Conservation (phyloP, 805 yeast genomes). For the Myxozyma neotropica region DNA sequence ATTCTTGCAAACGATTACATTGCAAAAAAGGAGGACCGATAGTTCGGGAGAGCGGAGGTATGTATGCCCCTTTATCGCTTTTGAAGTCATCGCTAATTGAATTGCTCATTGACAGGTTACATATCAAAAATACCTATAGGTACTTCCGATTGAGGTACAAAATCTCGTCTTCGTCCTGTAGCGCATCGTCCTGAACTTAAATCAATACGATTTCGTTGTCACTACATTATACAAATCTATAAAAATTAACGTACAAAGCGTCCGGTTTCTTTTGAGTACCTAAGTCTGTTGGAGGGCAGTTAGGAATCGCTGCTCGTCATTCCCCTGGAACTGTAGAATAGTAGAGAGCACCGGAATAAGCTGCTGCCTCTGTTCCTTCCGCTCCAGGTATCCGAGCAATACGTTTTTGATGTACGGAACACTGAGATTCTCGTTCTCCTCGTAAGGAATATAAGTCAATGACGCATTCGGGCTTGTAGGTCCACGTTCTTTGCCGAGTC, state of each 20-base stretch:
- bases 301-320: conserved; percentile 74
- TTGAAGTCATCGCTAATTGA: too few relatives aligned
- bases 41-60: background rate
- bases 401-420: conserved; percentile 83
- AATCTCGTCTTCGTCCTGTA: too few relatives aligned
- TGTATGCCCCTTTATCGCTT: background rate
- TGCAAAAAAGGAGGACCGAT: background rate
- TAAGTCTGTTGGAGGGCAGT: conserved; percentile 46
- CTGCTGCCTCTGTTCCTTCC: conserved; percentile 84
- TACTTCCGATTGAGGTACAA: too few relatives aligned
- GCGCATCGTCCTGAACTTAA: too few relatives aligned
- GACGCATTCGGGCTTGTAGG: conserved; percentile 8
- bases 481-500: conserved; percentile 2
- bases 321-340: conserved; percentile 64
- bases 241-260: too few relatives aligned
- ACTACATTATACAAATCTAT: too few relatives aligned
- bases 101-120: too few relatives aligned
- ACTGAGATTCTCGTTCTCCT: conserved; percentile 31
- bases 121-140: too few relatives aligned
- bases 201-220: too few relatives aligned
- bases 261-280: background rate
- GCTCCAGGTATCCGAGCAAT: conserved; percentile 86
- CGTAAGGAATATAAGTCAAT: conserved; percentile 24
- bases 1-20: background rate
- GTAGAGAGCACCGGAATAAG: conserved; percentile 83